Base-by-base conservation (phyloP, 78 protist genomes). In the Dictyostelium intermedium region DNA sequence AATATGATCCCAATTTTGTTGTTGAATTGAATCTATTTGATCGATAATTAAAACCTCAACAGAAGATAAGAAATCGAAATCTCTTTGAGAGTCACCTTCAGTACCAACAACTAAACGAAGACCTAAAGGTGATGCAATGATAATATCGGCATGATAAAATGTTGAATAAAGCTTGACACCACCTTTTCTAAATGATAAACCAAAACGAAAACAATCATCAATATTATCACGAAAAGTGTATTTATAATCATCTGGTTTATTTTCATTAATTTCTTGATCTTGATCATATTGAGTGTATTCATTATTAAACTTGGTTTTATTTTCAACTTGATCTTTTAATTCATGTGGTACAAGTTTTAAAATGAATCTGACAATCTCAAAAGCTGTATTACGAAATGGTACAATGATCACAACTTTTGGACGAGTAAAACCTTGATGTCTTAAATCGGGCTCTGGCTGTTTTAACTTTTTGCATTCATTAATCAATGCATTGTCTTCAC, bases 1-100 rank as follows among this genome's bases (percentile, higher is more conserved):
- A n/a, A 97, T 50, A 61, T 98, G 98, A 72, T 96, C 98, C 98
- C 98, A 96, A 83, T 98, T 98, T 81, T 98, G 99, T 98, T 97
- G 97, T 43, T 60, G 61, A 20, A 97, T 30, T 30, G 91, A 69
- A 20, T 96, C 95, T 8, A 95, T 92, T 69, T 56, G 91, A 30
- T 91, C 98, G 37, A 96, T n/a, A 20, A 97, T 69, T 4, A 77
- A 20, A 14, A 98, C 30, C 91, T 98, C 98, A 30, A 98, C 63
- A 1, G 98, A 96, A 11, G 98, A 95, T 6, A 98, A 85, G 56
- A 93, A 97, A 84, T 98, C 98, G 77, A 76, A 83, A 25, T 89
- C 85, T 50, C 92, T 20, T 79, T 84, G 89, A 56, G 37, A n/a
- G 39, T 92, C 95, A 70, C 92, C 95, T 32, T 84, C 82, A 23